Percentiles rank a stretch among this genome's conserved stretches.
Conservation (phyloP, 495 filamentous ascomycete species). For the Pyronema domesticum region DNA sequence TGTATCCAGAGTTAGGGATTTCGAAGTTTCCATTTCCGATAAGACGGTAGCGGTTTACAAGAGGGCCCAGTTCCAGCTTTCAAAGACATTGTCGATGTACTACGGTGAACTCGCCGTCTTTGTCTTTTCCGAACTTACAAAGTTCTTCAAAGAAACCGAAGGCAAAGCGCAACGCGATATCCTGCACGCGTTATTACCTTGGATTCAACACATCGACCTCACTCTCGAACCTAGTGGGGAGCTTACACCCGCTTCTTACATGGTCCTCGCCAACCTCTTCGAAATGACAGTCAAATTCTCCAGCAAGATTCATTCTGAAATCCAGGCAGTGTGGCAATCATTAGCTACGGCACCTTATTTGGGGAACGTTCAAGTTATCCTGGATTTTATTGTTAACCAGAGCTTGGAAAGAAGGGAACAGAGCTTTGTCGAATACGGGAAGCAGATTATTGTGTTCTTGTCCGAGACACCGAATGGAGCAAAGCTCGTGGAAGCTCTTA, state of each 20-base stretch:
- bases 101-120: constrained; percentile 78
- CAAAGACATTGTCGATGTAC: constrained; percentile 70
- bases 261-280: constrained; percentile 85
- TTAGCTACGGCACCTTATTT: constrained; percentile 81
- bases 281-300: constrained; percentile 91
- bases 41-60: constrained; percentile 98
- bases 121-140: constrained; percentile 84
- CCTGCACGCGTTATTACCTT: constrained; percentile 82
- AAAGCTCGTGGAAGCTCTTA: constrained; percentile 82
- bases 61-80: constrained; percentile 89
- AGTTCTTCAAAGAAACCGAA: constrained; percentile 71
- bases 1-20: constrained; percentile 82
- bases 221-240: constrained; percentile 88
- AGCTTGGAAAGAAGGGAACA: constrained; percentile 88
- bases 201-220: constrained; percentile 87
- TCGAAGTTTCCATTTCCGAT: constrained; percentile 94
- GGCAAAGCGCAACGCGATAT: constrained; percentile 76
- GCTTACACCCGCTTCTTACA: constrained; percentile 77
- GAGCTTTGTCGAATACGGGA: constrained; percentile 91
- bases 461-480: constrained; percentile 79
- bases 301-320: constrained; percentile 78
- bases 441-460: constrained; percentile 91
- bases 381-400: constrained; percentile 87
- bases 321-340: constrained; percentile 94
- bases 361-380: constrained; percentile 85